phyloP scores from a whole-genome alignment of 2,329 filamentous ascomycete genomes.

The Magnaporthales sp. region DNA sequence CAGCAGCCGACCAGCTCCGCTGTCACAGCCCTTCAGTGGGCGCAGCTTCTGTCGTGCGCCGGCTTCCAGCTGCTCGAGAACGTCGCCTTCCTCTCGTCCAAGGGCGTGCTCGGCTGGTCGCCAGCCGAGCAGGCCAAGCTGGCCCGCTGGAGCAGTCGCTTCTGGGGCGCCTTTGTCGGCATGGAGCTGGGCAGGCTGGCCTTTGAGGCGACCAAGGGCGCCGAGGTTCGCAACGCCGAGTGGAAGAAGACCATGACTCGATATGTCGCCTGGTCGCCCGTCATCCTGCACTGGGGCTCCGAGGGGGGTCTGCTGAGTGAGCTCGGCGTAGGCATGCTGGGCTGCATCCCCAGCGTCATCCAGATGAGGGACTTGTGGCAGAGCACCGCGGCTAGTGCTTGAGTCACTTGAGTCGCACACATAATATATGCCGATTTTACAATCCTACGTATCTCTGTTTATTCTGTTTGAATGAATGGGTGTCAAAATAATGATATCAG shows the following conservation, averaged over 20 bases:
- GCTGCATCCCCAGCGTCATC: conserved; percentile 33
- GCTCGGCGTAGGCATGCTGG: conserved; percentile 29
- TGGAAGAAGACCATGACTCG: conserved; percentile 62
- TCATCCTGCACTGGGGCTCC: conserved; percentile 77
- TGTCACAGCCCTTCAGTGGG: conserved; percentile 47
- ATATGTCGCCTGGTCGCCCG: conserved; percentile 69
- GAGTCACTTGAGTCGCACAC: not conserved
- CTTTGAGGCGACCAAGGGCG: conserved; percentile 31
- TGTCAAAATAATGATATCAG: not conserved
- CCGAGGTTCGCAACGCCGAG: conserved; percentile 31
- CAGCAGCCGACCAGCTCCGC: conserved; percentile 30
- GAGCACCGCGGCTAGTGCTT: conserved; percentile 15
- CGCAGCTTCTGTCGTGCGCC: conserved; percentile 60
- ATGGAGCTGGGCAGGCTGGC: conserved; percentile 64
- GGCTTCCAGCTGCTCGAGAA: conserved; percentile 79
- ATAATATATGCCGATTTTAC: not conserved
- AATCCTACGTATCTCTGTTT: not conserved
- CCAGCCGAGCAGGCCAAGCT: conserved; percentile 50
- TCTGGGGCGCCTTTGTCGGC: conserved; percentile 72
- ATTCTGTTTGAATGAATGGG: not conserved
- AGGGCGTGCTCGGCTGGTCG: conserved; percentile 57
- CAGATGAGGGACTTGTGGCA: conserved; percentile 38
- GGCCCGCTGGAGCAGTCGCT: conserved; percentile 65
- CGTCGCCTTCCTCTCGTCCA: conserved; percentile 64
- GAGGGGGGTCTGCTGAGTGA: conserved; percentile 48